phyloP scores from a whole-genome alignment of 495 filamentous ascomycete genomes.

The Podospora pseudopauciseta region DNA sequence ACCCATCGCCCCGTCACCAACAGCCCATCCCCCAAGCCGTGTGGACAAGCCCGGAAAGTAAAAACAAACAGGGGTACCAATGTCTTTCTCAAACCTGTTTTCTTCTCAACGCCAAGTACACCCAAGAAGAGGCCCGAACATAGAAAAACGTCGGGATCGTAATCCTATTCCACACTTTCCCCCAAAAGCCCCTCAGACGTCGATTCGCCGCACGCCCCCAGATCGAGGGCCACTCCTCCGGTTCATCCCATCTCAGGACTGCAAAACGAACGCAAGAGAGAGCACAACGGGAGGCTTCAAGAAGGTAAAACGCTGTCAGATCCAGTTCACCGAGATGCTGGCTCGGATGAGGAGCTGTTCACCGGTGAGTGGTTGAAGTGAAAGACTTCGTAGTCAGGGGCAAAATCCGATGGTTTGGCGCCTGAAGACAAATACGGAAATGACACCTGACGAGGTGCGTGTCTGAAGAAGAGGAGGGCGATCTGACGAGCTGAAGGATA shows the following conservation, averaged over 20 bases:
- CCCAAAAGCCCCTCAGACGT: background rate
- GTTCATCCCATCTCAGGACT: background rate
- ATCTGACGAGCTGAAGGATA: background rate
- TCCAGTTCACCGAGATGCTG: background rate
- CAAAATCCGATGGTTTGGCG: background rate
- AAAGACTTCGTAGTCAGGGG: background rate
- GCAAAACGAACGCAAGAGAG: background rate
- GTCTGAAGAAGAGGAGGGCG: background rate
- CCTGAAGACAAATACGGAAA: background rate
- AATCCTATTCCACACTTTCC: background rate
- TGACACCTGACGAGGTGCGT: background rate
- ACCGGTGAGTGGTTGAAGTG: background rate
- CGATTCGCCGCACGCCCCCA: background rate
- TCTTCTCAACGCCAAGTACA: background rate
- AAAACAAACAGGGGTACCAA: background rate
- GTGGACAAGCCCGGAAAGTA: background rate
- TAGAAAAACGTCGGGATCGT: background rate
- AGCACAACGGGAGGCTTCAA: background rate
- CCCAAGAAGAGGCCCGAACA: background rate
- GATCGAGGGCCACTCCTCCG: background rate
- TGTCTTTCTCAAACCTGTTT: background rate
- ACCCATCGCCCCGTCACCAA: background rate
- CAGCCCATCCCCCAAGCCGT: background rate
- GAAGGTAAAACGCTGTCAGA: background rate
- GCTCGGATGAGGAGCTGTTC: background rate